Evolutionary conservation across 2,329 filamentous ascomycete genomes (phyloP), one percentile per base, ranked within the genome.

Genomic region (Trichophyton equinum): DNA sequence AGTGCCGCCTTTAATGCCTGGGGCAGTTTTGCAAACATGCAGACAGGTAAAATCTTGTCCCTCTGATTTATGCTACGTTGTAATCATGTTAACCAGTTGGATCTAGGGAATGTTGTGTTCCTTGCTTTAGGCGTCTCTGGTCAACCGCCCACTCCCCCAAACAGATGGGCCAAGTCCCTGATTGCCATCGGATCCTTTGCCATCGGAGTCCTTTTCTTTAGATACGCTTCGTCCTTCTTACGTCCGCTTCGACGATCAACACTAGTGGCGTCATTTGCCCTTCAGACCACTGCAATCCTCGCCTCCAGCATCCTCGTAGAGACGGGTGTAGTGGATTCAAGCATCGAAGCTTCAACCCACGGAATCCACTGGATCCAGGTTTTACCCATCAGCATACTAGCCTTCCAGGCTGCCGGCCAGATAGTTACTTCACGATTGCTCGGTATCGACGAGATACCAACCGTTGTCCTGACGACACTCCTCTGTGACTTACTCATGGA

Each of bases 91-190:
- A 25, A 7, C 18, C 18, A 2, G 6, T 11, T 36, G 22, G 20
- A 36, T 33, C 8, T n/a, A 77, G 75, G 75, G 40, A 77, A 77
- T 64, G 73, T 73, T 5, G 68, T 77, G 56, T 77, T 77, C 64
- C 69, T 76, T 15, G 75, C 73, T 11, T 69, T 77, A 4, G 75
- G 75, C 51, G 68, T 66, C n/a, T 73, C 73, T 4, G 70, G 72
- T 8, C 74, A 76, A 62, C 75, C 74, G n/a, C 64, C 67, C 33
- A 70, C 71, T 40, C 74, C 74, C 36, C 66, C 68, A 4, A 74
- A 73, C 58, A 72, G 73, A 49, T 77, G 74, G 71, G 71, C 73
- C 63, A 77, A 77, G 64, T 75, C 74, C 3, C 69, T 77, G 38
- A 72, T 73, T 20, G 69, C 75, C n/a, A 67, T 77, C 0, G 63